Percentiles rank a stretch among this genome's conserved stretches.
Evolutionary conservation across 768 basidiomycete genomes (phyloP).

Genomic region (Dioszegia hungarica): DNA sequence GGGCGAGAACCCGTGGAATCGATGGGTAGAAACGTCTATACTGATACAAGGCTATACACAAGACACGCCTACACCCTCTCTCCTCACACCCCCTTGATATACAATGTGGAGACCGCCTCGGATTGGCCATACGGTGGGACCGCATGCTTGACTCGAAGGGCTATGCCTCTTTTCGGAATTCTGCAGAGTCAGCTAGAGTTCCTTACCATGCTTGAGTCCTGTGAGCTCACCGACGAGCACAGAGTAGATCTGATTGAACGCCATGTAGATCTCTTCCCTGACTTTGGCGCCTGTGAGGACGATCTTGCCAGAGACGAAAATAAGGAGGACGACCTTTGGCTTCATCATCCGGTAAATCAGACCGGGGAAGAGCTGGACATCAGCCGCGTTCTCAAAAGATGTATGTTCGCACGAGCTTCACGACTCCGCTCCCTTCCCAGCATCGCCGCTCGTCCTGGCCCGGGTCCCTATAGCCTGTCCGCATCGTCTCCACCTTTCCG

Average conservation of each 20-base stretch:
- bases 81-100: too few species aligned
- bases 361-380: constrained; percentile 83
- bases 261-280: constrained; percentile 98
- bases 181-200: constrained; percentile 2
- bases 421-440: background rate
- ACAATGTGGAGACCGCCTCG: too few species aligned
- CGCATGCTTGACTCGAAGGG: too few species aligned
- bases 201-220: too few species aligned
- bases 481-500: too few species aligned
- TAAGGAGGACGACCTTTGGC: constrained; percentile 95
- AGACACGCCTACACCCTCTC: too few species aligned
- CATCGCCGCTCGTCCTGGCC: too few species aligned
- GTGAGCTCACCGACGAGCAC: constrained; percentile 59
- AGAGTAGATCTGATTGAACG: constrained; percentile 99
- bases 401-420: too few species aligned
- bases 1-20: too few species aligned
- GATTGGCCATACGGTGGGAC: too few species aligned
- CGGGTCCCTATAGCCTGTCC: too few species aligned
- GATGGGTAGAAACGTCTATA: too few species aligned
- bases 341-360: constrained; percentile 99
- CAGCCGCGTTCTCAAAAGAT: background rate
- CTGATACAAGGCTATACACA: background rate
- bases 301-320: constrained; percentile 99
- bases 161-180: constrained; percentile 41
- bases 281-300: constrained; percentile 99